Evolutionary conservation across 257 asterid species (phyloP).

Genomic region (Scutellaria minor): DNA sequence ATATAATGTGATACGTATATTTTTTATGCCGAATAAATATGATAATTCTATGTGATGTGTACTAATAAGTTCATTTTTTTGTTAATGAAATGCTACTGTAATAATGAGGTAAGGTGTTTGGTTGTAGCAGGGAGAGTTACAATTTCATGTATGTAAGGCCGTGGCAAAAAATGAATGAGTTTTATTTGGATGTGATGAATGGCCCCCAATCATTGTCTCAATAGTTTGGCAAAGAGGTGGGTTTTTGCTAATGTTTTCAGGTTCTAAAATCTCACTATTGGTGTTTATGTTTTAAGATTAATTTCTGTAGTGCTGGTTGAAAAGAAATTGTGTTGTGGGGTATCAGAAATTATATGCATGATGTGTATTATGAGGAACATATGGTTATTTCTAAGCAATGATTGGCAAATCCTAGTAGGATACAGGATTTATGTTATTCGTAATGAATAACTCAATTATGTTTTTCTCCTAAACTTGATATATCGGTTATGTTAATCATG

Average conservation of each 20-base stretch:
- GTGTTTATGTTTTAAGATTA: conserved; percentile 24
- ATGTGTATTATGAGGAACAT: background rate
- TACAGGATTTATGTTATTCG: conserved; percentile 1
- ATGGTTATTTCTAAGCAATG: background rate
- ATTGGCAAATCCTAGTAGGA: background rate
- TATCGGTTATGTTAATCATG: background rate
- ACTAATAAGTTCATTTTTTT: background rate
- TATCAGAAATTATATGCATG: background rate
- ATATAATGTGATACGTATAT: conserved; percentile 2
- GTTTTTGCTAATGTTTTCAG: conserved; percentile 17
- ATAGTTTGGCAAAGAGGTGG: conserved; percentile 72
- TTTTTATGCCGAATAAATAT: background rate
- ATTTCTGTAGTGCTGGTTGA: conserved; percentile 1
- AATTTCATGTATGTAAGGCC: conserved; percentile 79
- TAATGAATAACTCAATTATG: background rate
- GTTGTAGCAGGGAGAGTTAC: conserved; percentile 77
- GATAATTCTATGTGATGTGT: background rate
- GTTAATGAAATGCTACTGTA: conserved; percentile 6
- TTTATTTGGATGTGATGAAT: conserved; percentile 72
- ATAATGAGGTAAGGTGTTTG: conserved; percentile 9
- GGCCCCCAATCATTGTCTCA: conserved; percentile 56
- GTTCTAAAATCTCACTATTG: background rate
- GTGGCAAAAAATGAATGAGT: conserved; percentile 71
- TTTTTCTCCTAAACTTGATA: conserved; percentile 16
- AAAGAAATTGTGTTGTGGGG: conserved; percentile 6